Evolutionary conservation across 108 stramenopile species (phyloP).

Genomic region (Cyclostephanos invisitatus): DNA sequence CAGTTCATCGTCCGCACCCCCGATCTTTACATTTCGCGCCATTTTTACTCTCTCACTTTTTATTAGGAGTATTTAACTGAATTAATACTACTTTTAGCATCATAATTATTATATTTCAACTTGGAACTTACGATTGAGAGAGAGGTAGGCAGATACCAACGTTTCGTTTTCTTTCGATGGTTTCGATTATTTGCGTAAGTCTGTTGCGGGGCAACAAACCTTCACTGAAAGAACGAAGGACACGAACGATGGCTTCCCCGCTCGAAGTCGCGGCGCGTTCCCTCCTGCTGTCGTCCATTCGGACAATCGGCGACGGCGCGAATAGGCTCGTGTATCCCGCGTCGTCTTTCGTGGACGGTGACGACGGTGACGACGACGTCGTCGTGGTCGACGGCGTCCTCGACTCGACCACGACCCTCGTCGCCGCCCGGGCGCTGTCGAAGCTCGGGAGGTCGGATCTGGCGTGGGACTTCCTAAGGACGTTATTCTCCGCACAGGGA

Average conservation of each 20-base stretch:
- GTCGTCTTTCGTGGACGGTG: not conserved
- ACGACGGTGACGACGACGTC: slow-evolving; percentile 6
- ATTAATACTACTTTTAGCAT: too few relatives aligned
- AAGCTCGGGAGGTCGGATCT: slow-evolving; percentile 47
- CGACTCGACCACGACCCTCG: slow-evolving; percentile 43
- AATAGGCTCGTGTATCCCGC: slow-evolving; percentile 4
- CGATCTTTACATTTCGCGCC: too few relatives aligned
- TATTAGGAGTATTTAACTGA: too few relatives aligned
- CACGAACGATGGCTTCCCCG: not conserved
- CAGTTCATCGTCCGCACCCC: too few relatives aligned
- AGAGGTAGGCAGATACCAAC: too few relatives aligned
- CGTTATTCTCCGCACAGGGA: slow-evolving; percentile 41
- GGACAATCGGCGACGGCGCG: slow-evolving; percentile 6
- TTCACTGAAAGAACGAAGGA: too few relatives aligned
- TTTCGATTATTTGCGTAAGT: too few relatives aligned
- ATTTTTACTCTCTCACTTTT: too few relatives aligned
- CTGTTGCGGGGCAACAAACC: too few relatives aligned
- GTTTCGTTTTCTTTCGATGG: too few relatives aligned
- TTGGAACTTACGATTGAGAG: too few relatives aligned
- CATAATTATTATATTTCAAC: too few relatives aligned
- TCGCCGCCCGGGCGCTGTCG: slow-evolving; percentile 42
- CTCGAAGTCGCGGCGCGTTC: slow-evolving; percentile 11
- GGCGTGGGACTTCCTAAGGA: slow-evolving; percentile 41
- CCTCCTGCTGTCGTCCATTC: not conserved
- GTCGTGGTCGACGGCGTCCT: slow-evolving; percentile 20